These are phyloP conservation scores for Andrographis paniculata DNA, from an alignment of 305 asterid species.

Conservation along the genomic window DNA sequence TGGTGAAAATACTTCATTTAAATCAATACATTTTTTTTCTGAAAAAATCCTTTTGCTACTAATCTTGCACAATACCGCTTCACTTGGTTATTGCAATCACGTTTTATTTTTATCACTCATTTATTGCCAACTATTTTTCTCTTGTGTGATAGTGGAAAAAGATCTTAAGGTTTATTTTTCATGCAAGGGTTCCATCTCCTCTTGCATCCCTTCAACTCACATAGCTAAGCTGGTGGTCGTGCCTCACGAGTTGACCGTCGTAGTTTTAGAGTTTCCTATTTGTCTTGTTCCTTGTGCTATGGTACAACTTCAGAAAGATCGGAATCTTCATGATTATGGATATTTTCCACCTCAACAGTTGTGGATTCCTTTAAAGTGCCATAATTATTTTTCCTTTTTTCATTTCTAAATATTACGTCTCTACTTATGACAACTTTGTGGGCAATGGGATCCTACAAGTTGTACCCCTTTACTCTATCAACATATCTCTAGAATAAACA, in stretches of 20 bases:
- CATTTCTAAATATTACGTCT: constrained; percentile 1
- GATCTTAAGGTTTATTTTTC: background rate
- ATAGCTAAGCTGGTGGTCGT: background rate
- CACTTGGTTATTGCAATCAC: background rate
- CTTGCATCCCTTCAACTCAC: background rate
- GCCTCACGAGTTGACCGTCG: background rate
- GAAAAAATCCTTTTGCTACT: constrained; percentile 13
- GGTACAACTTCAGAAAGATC: background rate
- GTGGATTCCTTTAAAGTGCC: background rate
- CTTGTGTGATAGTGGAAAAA: background rate
- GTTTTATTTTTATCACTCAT: constrained; percentile 1
- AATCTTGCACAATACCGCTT: constrained; percentile 1
- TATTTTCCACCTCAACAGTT: background rate
- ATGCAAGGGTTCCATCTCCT: background rate
- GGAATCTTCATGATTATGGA: background rate
- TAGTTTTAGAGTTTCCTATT: background rate
- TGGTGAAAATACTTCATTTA: constrained; percentile 3
- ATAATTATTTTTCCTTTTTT: background rate
- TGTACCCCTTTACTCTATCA: constrained; percentile 12
- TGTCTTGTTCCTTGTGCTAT: background rate
- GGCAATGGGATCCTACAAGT: constrained; percentile 7
- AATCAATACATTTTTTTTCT: constrained; percentile 10
- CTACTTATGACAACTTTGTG: constrained; percentile 9
- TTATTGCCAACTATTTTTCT: constrained; percentile 4
- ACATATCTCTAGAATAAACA: constrained; percentile 9